Conservation (phyloP, 1,284 basidiomycete species). For the Ustilago sp. region DNA sequence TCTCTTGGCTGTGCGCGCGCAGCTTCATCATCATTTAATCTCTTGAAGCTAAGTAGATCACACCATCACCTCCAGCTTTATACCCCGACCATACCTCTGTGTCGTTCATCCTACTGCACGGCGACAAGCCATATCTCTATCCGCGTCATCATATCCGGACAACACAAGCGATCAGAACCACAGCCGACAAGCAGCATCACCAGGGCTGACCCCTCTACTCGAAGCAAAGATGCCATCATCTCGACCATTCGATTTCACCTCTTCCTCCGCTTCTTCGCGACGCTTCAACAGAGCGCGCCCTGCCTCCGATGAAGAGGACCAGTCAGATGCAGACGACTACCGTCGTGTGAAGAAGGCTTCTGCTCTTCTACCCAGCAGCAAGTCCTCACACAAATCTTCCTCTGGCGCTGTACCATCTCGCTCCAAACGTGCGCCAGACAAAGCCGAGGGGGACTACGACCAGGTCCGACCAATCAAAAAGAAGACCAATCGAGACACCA, state of each 20-base stretch:
- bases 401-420: conserved; percentile 7
- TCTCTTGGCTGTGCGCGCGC: conserved; percentile 1
- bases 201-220: background rate
- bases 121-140: too few species aligned
- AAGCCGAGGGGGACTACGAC: conserved; percentile 14
- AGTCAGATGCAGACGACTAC: conserved; percentile 33
- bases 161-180: background rate
- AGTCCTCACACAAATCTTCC: conserved; percentile 14
- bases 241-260: conserved; percentile 31
- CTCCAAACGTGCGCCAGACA: conserved; percentile 19
- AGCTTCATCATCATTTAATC: background rate
- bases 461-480: conserved; percentile 24
- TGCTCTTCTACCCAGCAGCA: conserved; percentile 10
- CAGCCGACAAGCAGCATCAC: too few species aligned
- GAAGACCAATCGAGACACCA: conserved; percentile 8
- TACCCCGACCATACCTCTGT: background rate
- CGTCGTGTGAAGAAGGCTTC: conserved; percentile 25
- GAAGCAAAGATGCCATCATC: conserved; percentile 34
- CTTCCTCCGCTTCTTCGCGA: conserved; percentile 39
- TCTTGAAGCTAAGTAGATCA: background rate
- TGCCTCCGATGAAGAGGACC: conserved; percentile 34
- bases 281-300: conserved; percentile 26
- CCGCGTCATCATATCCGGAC: background rate
- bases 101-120: too few species aligned
- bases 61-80: conserved; percentile 8